Evolutionary conservation across 306 rosid genomes (phyloP).

Genomic region (Dryas alaskensis): DNA sequence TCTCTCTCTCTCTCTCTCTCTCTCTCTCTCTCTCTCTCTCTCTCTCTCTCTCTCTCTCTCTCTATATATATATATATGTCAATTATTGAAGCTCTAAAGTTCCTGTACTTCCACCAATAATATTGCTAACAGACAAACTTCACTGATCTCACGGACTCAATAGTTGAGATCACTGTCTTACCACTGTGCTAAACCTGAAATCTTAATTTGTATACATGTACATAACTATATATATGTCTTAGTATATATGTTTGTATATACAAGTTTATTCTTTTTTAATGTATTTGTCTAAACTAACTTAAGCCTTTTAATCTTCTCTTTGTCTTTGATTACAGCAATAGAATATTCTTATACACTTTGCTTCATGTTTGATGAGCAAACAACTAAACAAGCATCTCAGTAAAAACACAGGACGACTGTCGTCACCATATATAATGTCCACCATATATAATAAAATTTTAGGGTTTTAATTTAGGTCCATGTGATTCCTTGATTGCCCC

Average conservation of each 20-base stretch:
- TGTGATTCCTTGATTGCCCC: slow-evolving; percentile 4
- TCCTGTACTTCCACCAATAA: neutral
- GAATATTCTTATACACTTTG: neutral
- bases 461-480: neutral
- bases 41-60: too few relatives aligned
- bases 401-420: neutral
- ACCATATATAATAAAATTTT: neutral
- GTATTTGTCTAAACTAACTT: neutral
- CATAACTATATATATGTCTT: too few relatives aligned
- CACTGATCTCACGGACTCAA: slow-evolving; percentile 1
- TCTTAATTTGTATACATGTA: too few relatives aligned
- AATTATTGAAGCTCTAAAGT: neutral
- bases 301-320: neutral
- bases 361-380: neutral
- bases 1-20: too few relatives aligned
- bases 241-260: too few relatives aligned
- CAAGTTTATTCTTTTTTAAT: neutral
- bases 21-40: too few relatives aligned
- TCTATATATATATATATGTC: neutral
- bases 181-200: neutral
- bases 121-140: neutral
- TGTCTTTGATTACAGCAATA: neutral
- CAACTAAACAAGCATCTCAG: neutral
- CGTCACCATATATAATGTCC: neutral
- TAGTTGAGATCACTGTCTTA: neutral